These are phyloP conservation scores for Cnidoscolus chayamansa DNA, from an alignment of 441 rosid species.

Conservation along the genomic window DNA sequence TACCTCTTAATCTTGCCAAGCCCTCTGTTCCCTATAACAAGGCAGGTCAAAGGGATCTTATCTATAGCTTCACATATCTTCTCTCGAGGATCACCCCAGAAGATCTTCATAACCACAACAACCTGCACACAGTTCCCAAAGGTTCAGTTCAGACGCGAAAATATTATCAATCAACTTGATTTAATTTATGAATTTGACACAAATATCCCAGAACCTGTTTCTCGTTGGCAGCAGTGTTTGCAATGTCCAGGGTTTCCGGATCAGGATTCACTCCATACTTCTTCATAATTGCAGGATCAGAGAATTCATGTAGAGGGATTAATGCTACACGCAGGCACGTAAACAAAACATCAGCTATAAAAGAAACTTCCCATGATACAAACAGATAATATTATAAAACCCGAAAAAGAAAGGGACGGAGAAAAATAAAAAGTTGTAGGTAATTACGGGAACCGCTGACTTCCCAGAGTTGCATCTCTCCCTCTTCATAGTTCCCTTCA, in stretches of 20 bases:
- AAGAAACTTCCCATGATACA: background rate
- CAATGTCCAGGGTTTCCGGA: slow-evolving; percentile 64
- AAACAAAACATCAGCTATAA: background rate
- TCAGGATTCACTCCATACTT: slow-evolving; percentile 78
- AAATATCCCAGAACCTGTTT: slow-evolving; percentile 41
- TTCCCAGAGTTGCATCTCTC: slow-evolving; percentile 93
- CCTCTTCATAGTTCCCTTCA: slow-evolving; percentile 63
- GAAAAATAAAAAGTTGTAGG: background rate
- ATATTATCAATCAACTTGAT: too few relatives aligned
- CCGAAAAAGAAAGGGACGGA: background rate
- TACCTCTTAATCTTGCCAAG: slow-evolving; percentile 88
- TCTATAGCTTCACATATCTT: slow-evolving; percentile 83
- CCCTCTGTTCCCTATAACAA: slow-evolving; percentile 89
- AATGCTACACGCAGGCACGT: slow-evolving; percentile 45
- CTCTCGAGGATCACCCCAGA: slow-evolving; percentile 93
- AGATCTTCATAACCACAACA: slow-evolving; percentile 66
- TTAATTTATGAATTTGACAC: too few relatives aligned
- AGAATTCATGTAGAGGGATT: slow-evolving; percentile 63
- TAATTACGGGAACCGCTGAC: slow-evolving; percentile 75
- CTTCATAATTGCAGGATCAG: slow-evolving; percentile 57
- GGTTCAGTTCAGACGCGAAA: background rate
- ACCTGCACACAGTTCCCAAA: slow-evolving; percentile 38
- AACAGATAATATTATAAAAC: background rate
- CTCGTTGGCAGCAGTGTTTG: slow-evolving; percentile 47
- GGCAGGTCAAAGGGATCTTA: slow-evolving; percentile 62